Percentiles rank a stretch among this genome's conserved stretches.
phyloP scores from a whole-genome alignment of 2,329 filamentous ascomycete genomes.

The Cladosporium sp. region DNA sequence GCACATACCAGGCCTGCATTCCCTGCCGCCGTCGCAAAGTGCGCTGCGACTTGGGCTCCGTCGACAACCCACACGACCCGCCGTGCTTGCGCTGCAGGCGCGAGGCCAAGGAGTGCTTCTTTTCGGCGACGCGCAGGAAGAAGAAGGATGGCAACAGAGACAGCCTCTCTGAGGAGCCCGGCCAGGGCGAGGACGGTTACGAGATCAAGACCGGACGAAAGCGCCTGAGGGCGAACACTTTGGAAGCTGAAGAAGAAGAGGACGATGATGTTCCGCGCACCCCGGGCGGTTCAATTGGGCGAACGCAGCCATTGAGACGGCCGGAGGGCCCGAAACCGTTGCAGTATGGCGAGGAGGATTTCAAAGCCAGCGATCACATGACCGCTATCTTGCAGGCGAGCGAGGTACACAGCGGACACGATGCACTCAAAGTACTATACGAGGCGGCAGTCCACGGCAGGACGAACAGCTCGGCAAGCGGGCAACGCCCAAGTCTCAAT shows the following conservation, averaged over 20 bases:
- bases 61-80: slow-evolving; percentile 90
- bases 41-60: slow-evolving; percentile 61
- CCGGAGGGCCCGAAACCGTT: slow-evolving; percentile 42
- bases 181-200: slow-evolving; percentile 51
- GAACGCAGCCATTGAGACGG: slow-evolving; percentile 62
- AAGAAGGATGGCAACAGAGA: slow-evolving; percentile 54
- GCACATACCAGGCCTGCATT: slow-evolving; percentile 42
- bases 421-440: slow-evolving; percentile 86
- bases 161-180: slow-evolving; percentile 38
- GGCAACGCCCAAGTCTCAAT: slow-evolving; percentile 22
- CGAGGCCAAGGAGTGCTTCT: slow-evolving; percentile 95
- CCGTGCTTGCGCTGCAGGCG: slow-evolving; percentile 90
- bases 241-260: slow-evolving; percentile 39
- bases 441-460: slow-evolving; percentile 64
- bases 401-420: slow-evolving; percentile 85
- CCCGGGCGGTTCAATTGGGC: slow-evolving; percentile 61
- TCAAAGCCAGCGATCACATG: slow-evolving; percentile 57
- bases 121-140: slow-evolving; percentile 84
- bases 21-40: slow-evolving; percentile 55
- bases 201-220: slow-evolving; percentile 71
- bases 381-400: slow-evolving; percentile 55
- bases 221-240: slow-evolving; percentile 43
- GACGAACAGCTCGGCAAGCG: slow-evolving; percentile 40
- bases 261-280: slow-evolving; percentile 59
- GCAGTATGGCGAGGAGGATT: slow-evolving; percentile 47